Conservation (phyloP, 2,329 filamentous ascomycete species). For the Exophiala viscosa region DNA sequence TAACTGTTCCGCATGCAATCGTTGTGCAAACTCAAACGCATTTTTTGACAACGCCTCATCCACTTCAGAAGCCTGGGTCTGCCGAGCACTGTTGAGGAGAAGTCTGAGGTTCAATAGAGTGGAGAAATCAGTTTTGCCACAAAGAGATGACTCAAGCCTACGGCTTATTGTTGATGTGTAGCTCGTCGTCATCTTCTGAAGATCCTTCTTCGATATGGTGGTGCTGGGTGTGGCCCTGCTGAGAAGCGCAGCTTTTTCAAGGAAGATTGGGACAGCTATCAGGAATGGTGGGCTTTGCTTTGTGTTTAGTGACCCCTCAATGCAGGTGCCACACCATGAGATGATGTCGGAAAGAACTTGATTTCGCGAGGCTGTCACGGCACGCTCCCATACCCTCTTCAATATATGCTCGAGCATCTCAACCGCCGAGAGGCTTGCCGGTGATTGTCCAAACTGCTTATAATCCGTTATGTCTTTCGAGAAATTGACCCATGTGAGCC, state of each 20-base stretch:
- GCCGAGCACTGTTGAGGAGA: too few relatives aligned
- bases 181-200: too few relatives aligned
- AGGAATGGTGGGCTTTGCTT: too few relatives aligned
- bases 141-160: too few relatives aligned
- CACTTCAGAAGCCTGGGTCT: too few relatives aligned
- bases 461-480: neutral
- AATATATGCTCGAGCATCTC: slow-evolving; percentile 10
- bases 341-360: neutral
- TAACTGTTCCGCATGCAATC: neutral
- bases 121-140: too few relatives aligned
- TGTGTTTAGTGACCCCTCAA: neutral
- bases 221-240: too few relatives aligned
- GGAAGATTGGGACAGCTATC: too few relatives aligned
- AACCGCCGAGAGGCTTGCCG: neutral
- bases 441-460: neutral
- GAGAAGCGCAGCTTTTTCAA: too few relatives aligned
- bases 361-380: neutral
- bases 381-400: slow-evolving; percentile 1
- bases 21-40: neutral
- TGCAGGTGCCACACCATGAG: neutral
- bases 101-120: too few relatives aligned
- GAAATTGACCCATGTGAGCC: slow-evolving; percentile 11
- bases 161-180: too few relatives aligned
- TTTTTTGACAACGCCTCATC: neutral
- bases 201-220: too few relatives aligned